A percentile compares a stretch with the other conserved stretches of the same genome.
Conservation (phyloP, 2,329 filamentous ascomycete species). For the Colletotrichum sp. region DNA sequence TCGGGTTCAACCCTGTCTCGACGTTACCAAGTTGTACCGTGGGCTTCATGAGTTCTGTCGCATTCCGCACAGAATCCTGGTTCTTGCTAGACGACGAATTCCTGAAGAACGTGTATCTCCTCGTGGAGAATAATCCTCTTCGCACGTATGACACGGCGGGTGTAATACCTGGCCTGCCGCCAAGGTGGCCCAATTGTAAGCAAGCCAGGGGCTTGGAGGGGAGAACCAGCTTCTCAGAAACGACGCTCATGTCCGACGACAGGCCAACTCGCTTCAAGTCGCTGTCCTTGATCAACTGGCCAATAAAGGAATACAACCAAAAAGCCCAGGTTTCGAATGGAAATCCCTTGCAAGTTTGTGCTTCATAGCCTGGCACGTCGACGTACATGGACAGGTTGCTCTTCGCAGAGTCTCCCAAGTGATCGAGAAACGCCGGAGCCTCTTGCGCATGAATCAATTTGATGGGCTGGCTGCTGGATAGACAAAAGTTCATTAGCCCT, state of each 20-base stretch:
- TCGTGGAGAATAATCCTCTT: conserved; percentile 37
- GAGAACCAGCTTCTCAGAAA: conserved; percentile 40
- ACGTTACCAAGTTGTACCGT: conserved; percentile 10
- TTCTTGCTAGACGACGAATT: conserved; percentile 22
- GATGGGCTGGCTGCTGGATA: conserved; percentile 24
- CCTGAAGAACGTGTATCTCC: conserved; percentile 35
- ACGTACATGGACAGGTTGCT: conserved; percentile 33
- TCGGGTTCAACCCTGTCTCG: conserved; percentile 23
- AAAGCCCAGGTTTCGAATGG: conserved; percentile 46
- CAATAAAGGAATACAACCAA: conserved; percentile 45
- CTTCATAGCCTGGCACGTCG: conserved; percentile 31
- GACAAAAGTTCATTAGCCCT: conserved; percentile 32
- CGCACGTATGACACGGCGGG: conserved; percentile 39
- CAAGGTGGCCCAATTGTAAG: conserved; percentile 41
- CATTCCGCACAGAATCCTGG: neutral
- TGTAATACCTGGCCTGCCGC: conserved; percentile 34
- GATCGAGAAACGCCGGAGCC: conserved; percentile 37
- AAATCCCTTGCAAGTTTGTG: conserved; percentile 35
- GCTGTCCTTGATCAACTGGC: conserved; percentile 38
- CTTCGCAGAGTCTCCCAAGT: conserved; percentile 37
- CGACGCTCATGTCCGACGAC: conserved; percentile 29
- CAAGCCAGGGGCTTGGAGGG: conserved; percentile 42
- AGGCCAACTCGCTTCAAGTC: conserved; percentile 33
- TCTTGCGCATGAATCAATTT: conserved; percentile 33
- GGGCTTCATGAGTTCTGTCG: conserved; percentile 16